Evolutionary conservation across 768 basidiomycete genomes (phyloP).

Genomic region (Naganishia onofrii): DNA sequence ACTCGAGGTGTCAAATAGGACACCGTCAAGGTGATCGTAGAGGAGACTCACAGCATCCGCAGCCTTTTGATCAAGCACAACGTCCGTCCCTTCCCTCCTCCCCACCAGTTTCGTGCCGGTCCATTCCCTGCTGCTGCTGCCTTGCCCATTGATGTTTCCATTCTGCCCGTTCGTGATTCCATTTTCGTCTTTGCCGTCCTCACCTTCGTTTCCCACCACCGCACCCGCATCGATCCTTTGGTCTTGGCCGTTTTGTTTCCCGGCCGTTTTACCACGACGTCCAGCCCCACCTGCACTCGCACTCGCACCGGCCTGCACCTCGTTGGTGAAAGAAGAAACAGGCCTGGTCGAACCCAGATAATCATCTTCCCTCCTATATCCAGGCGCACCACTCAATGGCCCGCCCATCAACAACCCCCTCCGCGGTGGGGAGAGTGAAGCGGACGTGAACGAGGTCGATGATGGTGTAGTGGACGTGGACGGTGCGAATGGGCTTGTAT

Average conservation of each 20-base stretch:
- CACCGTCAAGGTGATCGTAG: too few relatives aligned
- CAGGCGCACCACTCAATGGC: slow-evolving; percentile 40
- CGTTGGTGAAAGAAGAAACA: too few relatives aligned
- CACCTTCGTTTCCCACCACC: too few relatives aligned
- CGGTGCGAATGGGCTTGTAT: slow-evolving; percentile 44
- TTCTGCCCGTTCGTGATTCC: too few relatives aligned
- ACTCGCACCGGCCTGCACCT: background rate
- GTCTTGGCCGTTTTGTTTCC: too few relatives aligned
- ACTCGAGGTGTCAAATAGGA: too few relatives aligned
- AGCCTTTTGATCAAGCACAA: slow-evolving; percentile 34
- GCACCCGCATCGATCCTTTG: too few relatives aligned
- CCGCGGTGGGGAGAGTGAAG: background rate
- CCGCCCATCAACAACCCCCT: too few relatives aligned
- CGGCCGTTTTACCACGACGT: too few relatives aligned
- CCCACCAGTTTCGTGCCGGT: slow-evolving; percentile 35
- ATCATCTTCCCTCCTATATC: slow-evolving; percentile 25
- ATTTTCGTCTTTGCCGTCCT: too few relatives aligned
- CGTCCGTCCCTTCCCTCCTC: slow-evolving; percentile 37
- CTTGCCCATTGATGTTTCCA: too few relatives aligned
- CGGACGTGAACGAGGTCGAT: slow-evolving; percentile 33
- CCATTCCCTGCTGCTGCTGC: too few relatives aligned
- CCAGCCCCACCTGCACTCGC: background rate
- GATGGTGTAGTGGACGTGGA: background rate
- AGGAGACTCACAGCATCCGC: slow-evolving; percentile 40
- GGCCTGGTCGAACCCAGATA: background rate